Base-by-base conservation (phyloP, 345 rosid species). In the Moricandia moricandioides region DNA sequence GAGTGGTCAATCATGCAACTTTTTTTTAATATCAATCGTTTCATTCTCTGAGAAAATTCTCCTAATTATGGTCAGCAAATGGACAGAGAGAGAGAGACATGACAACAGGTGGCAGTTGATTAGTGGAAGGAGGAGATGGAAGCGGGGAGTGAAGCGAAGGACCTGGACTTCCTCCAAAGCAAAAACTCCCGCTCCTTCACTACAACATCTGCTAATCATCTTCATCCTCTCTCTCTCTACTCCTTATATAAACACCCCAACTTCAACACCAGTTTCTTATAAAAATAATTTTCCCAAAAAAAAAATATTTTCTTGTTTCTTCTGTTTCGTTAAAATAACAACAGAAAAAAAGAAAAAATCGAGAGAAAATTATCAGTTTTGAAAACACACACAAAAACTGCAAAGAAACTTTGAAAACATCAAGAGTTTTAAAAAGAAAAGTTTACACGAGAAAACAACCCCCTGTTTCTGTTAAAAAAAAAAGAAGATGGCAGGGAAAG, bases 261-360 rank as follows among this genome's bases (percentile, higher is more conserved):
- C 31, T 58, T 47, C 62, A 5, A 12, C 76, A 7, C 37, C 39
- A 76, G 0, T 76, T 55, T n/a, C 52, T n/a, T n/a, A 43, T 3
- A 26, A 57, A 63, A 52, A 55, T 21, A 77, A 70, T 64, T 77
- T 56, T 34, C 0, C 16, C 4, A 33, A 61, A 61, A 59, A 57
- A 61, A 16, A 30, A 3, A 30, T 59, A 27, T 52, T 39, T 52
- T 61, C 14, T 69, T 45, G 52, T 45, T 37, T 72, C 58, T 78
- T 70, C 80, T 76, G 71, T 76, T 70, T 76, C 69, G 71, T 70
- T 56, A 21, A 49, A 75, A 65, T 67, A 78, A 66, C 73, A 72
- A 72, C 81, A 67, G 81, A 49, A 57, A 77, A 45, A 78, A 18
- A 18, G 9, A 57, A 66, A 78, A 67, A 27, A 67, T 52, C 12